phyloP scores from a whole-genome alignment of 164 flowering plant species.

The Umbilicus rupestris region DNA sequence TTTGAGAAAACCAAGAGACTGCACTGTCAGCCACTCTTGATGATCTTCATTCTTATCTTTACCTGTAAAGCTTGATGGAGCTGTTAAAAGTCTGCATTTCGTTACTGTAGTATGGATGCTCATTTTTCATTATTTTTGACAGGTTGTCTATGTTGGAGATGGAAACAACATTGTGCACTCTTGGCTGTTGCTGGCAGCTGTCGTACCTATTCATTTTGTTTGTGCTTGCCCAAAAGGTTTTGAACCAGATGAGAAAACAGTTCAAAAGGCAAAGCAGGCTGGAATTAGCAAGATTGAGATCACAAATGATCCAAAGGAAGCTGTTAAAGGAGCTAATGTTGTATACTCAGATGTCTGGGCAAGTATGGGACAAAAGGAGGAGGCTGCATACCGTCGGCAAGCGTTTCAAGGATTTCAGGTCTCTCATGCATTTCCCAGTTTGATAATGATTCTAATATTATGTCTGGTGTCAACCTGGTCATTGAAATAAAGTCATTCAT shows the following conservation, averaged over 20 bases:
- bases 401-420: conserved; percentile 94
- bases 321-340: conserved; percentile 88
- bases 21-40: too few species aligned
- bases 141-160: conserved; percentile 99
- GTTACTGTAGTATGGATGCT: conserved; percentile 4
- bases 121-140: conserved; percentile 11
- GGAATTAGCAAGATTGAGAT: conserved; percentile 89
- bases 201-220: conserved; percentile 79
- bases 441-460: neutral
- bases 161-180: conserved; percentile 97
- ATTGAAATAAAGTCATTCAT: neutral
- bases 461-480: neutral
- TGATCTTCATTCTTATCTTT: too few species aligned
- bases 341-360: conserved; percentile 99
- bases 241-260: conserved; percentile 79
- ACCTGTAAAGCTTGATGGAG: too few species aligned
- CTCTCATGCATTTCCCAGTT: neutral
- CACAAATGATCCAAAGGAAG: conserved; percentile 81
- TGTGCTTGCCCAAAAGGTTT: conserved; percentile 94
- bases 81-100: neutral
- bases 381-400: conserved; percentile 80
- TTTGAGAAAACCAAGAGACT: too few species aligned
- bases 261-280: conserved; percentile 58
- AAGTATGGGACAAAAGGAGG: conserved; percentile 98
- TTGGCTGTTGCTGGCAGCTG: conserved; percentile 19